Base-by-base conservation (phyloP, 257 asterid species). In the Haberlea rhodopensis region DNA sequence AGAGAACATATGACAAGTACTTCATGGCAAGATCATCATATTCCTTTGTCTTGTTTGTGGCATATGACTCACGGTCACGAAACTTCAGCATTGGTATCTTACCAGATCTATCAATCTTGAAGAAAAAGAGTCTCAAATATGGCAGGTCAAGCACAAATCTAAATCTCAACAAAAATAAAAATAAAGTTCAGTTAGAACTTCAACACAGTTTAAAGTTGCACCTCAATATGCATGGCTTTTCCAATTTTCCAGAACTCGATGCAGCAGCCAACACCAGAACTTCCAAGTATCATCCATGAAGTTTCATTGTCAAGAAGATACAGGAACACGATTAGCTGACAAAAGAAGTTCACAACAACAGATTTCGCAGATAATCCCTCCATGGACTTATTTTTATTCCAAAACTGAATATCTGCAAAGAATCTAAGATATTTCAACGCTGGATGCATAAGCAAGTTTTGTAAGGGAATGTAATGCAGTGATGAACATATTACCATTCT, bases 241-340 rank as follows among this genome's bases (percentile, higher is more conserved):
- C 97, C 99, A 60, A 92, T 92, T 82, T 92, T 92, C 99, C 99
- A 92, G 79, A 92, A 92, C 90, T 92, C 99, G 75, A 92, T 92
- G 78, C 96, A 87, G 85, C 95, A 85, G 71, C 99, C 99, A 76
- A 92, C 52, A 71, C 99, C 99, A 72, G 99, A 87, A 80, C 99
- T 92, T 70, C 90, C 97, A 66, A 92, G 97, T 80, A 92, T 89
- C 99, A 92, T 92, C 99, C 99, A 92, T 15, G 99, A 92, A 37
- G 99, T 92, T 43, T 92, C 97, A 79, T 92, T 92, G 86, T 92
- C 97, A 31, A 92, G 97, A 73, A 92, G 73, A 79, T 92, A 92
- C 34, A 92, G 96, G 85, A 92, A 92, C 61, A 92, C 91, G 63
- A 92, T 74, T 28, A 92, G 80, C 81, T 92, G 99, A 78, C 91